Evolutionary conservation across 345 rosid species (phyloP).

Genomic region (Cardiospermum halicacabum): DNA sequence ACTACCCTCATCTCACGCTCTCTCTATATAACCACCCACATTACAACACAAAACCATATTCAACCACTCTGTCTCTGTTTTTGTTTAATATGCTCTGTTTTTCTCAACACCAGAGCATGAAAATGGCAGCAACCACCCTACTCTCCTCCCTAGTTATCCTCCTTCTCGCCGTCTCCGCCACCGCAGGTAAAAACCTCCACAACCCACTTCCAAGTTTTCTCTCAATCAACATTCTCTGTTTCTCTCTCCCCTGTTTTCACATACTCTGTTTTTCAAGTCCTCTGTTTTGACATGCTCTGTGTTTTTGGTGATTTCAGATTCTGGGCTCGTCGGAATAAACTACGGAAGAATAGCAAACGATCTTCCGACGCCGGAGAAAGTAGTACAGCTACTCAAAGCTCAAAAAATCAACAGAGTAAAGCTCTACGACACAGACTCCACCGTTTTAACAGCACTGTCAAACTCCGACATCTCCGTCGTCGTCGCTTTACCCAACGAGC

Average conservation of each 20-base stretch:
- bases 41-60: neutral
- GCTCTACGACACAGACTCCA: constrained; percentile 68
- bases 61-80: constrained; percentile 5
- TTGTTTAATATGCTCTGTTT: constrained; percentile 3
- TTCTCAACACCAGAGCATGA: constrained; percentile 18
- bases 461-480: constrained; percentile 58
- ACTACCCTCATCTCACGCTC: constrained; percentile 21
- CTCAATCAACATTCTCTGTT: no score
- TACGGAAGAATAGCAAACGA: constrained; percentile 79
- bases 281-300: neutral
- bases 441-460: constrained; percentile 63
- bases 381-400: constrained; percentile 60
- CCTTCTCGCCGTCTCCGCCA: constrained; percentile 29
- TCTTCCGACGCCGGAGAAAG: constrained; percentile 62
- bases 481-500: constrained; percentile 79
- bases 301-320: constrained; percentile 30
- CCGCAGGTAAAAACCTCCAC: constrained; percentile 47
- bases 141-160: constrained; percentile 26
- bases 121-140: constrained; percentile 19
- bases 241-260: neutral
- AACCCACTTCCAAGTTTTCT: no score
- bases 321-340: constrained; percentile 67
- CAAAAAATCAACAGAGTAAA: constrained; percentile 55
- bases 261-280: neutral
- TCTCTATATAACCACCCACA: constrained; percentile 16